Conservation (phyloP, 1,284 basidiomycete genomes). For the Ganoderma lucidum region DNA sequence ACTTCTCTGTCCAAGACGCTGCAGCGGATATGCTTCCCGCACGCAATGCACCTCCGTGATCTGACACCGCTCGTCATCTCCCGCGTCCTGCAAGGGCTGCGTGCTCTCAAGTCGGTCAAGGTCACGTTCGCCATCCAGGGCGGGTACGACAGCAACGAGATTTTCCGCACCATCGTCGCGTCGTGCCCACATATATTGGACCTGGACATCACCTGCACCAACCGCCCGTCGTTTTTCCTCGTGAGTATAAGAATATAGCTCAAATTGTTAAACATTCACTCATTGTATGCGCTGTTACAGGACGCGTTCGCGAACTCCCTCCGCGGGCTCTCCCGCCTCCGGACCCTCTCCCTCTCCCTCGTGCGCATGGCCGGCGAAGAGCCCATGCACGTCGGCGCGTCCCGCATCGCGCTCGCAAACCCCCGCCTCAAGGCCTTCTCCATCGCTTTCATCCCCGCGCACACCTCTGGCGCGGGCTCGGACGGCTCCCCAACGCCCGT, state of each 20-base stretch:
- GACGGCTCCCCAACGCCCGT: conserved; percentile 35
- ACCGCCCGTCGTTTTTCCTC: conserved; percentile 73
- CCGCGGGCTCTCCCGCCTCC: conserved; percentile 65
- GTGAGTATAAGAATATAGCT: conserved; percentile 47
- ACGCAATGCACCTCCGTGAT: conserved; percentile 71
- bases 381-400: conserved; percentile 61
- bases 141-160: conserved; percentile 73
- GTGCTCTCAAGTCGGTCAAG: conserved; percentile 61
- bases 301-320: conserved; percentile 48
- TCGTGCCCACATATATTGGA: conserved; percentile 69
- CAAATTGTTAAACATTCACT: too few species aligned
- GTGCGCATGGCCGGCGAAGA: conserved; percentile 74
- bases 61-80: conserved; percentile 67
- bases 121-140: conserved; percentile 74
- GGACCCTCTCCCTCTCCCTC: conserved; percentile 64
- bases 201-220: conserved; percentile 70
- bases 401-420: conserved; percentile 66
- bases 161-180: conserved; percentile 67
- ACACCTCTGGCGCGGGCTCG: conserved; percentile 41
- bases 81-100: conserved; percentile 59
- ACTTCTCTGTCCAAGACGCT: conserved; percentile 46
- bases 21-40: conserved; percentile 62
- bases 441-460: conserved; percentile 63
- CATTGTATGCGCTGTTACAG: conserved; percentile 26
- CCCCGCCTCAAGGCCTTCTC: conserved; percentile 70